Conservation (phyloP, 2,329 filamentous ascomycete species). For the Didymella sp. region DNA sequence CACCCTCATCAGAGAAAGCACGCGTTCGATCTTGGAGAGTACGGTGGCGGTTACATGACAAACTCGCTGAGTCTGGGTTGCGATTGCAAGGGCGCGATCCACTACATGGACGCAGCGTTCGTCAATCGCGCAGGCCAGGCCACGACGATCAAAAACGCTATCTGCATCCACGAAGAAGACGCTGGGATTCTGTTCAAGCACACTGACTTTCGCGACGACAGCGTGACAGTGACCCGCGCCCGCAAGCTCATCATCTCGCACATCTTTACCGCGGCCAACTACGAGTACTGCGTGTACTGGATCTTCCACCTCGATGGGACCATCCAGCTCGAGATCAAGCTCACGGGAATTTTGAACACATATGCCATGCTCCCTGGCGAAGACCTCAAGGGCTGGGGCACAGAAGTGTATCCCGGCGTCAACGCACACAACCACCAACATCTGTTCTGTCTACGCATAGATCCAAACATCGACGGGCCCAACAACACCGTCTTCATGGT, state of each 20-base stretch:
- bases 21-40: conserved; percentile 81
- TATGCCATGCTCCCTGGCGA: conserved; percentile 82
- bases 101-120: conserved; percentile 89
- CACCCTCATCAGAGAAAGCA: conserved; percentile 82
- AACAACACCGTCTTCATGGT: conserved; percentile 86
- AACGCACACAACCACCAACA: conserved; percentile 98
- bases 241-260: conserved; percentile 88
- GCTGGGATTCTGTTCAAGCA: conserved; percentile 92
- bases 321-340: conserved; percentile 86
- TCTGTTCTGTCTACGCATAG: conserved; percentile 87
- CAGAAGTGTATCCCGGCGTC: conserved; percentile 87
- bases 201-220: conserved; percentile 90
- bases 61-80: conserved; percentile 79
- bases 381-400: conserved; percentile 86
- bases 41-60: conserved; percentile 83
- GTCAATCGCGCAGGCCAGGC: conserved; percentile 78
- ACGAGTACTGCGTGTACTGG: conserved; percentile 90
- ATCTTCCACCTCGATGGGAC: conserved; percentile 92
- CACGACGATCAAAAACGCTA: conserved; percentile 86
- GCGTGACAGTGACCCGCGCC: conserved; percentile 82
- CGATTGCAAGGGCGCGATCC: conserved; percentile 88
- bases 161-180: conserved; percentile 96
- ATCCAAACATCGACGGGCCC: conserved; percentile 85
- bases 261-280: conserved; percentile 94
- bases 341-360: conserved; percentile 92